These are phyloP conservation scores for Hordeum pubiflorum DNA, from an alignment of 202 grass and related monocot species.

Conservation along the genomic window DNA sequence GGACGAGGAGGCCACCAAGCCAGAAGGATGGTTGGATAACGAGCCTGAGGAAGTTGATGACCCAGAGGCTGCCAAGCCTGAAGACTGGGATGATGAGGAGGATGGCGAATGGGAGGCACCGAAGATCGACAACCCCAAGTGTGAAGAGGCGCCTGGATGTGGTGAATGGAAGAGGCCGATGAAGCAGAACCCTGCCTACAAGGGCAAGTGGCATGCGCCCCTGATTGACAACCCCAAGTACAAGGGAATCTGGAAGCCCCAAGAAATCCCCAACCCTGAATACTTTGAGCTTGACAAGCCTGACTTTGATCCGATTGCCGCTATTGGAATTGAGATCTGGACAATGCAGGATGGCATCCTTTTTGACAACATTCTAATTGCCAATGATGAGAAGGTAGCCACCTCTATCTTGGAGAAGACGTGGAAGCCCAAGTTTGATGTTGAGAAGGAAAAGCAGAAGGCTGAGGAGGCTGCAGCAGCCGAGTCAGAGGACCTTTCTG, in stretches of 20 bases:
- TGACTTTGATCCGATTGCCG: constrained; percentile 68
- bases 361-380: constrained; percentile 87
- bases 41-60: constrained; percentile 85
- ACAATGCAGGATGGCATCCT: constrained; percentile 54
- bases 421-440: constrained; percentile 84
- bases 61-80: constrained; percentile 73
- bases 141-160: constrained; percentile 80
- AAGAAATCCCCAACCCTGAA: constrained; percentile 84
- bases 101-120: constrained; percentile 97
- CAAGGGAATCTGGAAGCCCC: constrained; percentile 98
- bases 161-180: constrained; percentile 91
- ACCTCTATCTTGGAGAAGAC: constrained; percentile 50
- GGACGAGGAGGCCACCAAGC: constrained; percentile 78
- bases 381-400: constrained; percentile 73
- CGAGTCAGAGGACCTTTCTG: constrained; percentile 49
- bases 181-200: constrained; percentile 83
- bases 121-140: constrained; percentile 92
- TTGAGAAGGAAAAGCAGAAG: constrained; percentile 88
- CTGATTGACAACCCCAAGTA: constrained; percentile 82
- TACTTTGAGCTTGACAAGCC: constrained; percentile 83
- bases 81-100: constrained; percentile 97
- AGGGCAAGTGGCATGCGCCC: constrained; percentile 91
- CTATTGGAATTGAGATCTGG: constrained; percentile 68
- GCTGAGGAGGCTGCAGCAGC: constrained; percentile 41
- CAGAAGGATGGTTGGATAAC: constrained; percentile 88